Base-by-base conservation (phyloP, 1,139 yeast species). In the Hyphopichia fennica region DNA sequence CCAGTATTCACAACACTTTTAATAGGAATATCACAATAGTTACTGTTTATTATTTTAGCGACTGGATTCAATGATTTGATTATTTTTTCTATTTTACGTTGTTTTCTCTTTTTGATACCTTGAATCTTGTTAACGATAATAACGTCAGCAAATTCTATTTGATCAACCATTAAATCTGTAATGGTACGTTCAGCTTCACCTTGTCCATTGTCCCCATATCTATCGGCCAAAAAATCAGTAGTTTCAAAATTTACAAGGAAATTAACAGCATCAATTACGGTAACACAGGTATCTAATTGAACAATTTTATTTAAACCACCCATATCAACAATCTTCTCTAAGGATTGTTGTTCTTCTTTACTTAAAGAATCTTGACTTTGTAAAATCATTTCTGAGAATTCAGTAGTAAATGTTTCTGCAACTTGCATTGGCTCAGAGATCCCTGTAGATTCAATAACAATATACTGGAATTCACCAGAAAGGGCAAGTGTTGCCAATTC, bases 381-480 rank as follows among this genome's bases (percentile, higher is more conserved):
- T 5, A 65, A 46, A 40, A 67, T 45, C 39, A 57, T 46, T 29
- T 63, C 61, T 4, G 70, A 56, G 42, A 68, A 69, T 45, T 73
- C 76, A 14, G 62, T 56, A 2, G 75, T 65, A 47, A 73, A 73
- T 1, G 78, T 73, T 48, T 73, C 77, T 1, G 79, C 78, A 14
- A 72, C 76, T 48, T 71, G 76, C 75, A 71, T 69, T 23, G 78
- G 77, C 49, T 73, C 79, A 17, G 73, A 66, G 20, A 73, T 67
- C 31, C 78, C 77, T 1, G 77, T 69, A 10, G 72, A 62, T 48
- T 73, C 78, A 35, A 73, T 72, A 3, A 73, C 58, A 32, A 73
- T 67, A 47, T 73, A 72, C 35, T 73, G 67, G 39, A 63, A 68
- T 30, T 60, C 59, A 4, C 65, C 69, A 6, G 52, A 45, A 27